A percentile compares a stretch with the other conserved stretches of the same genome.
Conservation (phyloP, 768 basidiomycete genomes). For the Russula foetens region DNA sequence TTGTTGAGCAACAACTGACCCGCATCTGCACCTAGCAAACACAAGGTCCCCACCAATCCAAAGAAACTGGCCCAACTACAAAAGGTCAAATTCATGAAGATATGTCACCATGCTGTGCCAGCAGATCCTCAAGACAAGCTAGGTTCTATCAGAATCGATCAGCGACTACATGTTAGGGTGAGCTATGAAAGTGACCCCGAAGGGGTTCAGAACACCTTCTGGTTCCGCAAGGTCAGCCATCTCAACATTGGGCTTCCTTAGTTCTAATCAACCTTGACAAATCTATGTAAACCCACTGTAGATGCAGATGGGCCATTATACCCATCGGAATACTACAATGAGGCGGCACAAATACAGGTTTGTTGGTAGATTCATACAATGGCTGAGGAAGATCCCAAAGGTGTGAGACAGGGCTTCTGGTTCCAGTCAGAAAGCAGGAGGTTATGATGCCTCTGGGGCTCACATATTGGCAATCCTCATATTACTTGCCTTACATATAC, state of each 20-base stretch:
- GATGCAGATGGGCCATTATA: background rate
- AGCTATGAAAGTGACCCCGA: conserved; percentile 24
- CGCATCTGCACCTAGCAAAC: conserved; percentile 3
- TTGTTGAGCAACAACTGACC: conserved; percentile 18
- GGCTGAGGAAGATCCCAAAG: conserved; percentile 13
- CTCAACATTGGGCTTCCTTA: background rate
- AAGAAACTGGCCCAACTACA: conserved; percentile 45
- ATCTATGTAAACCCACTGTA: too few species aligned
- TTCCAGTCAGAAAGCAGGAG: background rate
- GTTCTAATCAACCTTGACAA: too few species aligned
- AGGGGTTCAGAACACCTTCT: conserved; percentile 41
- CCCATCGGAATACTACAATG: conserved; percentile 5
- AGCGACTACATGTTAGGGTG: conserved; percentile 53
- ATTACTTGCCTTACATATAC: background rate
- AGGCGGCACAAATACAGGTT: conserved; percentile 2
- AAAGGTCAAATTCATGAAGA: conserved; percentile 61
- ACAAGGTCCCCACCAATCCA: conserved; percentile 37
- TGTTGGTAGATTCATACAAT: conserved; percentile 16
- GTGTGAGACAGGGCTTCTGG: conserved; percentile 13
- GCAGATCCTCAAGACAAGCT: conserved; percentile 50
- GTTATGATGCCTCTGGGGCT: background rate
- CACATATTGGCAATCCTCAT: background rate
- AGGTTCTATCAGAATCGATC: conserved; percentile 38
- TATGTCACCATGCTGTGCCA: conserved; percentile 62
- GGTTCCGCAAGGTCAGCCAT: conserved; percentile 60